Evolutionary conservation across 2,329 filamentous ascomycete genomes (phyloP), one percentile per base, ranked within the genome.

Genomic region (Fusarium burgessii): DNA sequence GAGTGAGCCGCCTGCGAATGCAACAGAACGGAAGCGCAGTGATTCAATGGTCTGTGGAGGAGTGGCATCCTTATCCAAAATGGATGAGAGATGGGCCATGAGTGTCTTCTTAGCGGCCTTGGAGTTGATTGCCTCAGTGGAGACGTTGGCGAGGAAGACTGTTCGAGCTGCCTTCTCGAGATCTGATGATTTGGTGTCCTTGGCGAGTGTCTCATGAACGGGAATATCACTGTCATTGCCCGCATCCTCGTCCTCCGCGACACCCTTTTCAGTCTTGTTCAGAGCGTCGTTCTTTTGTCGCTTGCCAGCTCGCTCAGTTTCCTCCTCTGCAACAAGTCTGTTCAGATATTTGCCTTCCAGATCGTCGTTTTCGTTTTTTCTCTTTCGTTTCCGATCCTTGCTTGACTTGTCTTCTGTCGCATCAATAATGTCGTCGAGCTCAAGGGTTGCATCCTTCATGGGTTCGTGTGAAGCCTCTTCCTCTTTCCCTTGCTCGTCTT

Each of bases 81-180:
- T 92, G 2, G 93, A 94, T n/a, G 88, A 86, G 47, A 98, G 88
- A 79, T 98, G 93, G 43, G 87, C 84, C 72, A 93, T 84, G 33
- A 98, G 87, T 5, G 87, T 87, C 84, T 94, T 97, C 82, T 93
- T 94, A 36, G 91, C 91, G 4, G 90, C 82, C 78, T 97, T 97
- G 32, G 92, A 94, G 51, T 90, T 92, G 76, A 98, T 93, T 43
- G 93, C 94, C 56, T 91, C 86, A 25, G 88, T 91, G 17, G 94
- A 94, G 47, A 99, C 93, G 77, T 99, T 99, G 77, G 93, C 92
- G 15, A 99, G 85, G 82, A 98, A 99, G 43, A 98, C 90, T 10
- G 96, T 99, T 61, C 96, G 92, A 62, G 89, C 89, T 12, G 95
- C 93, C 83, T 97, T 97, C 62, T 97, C 93, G 5, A 97, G 76